These are phyloP conservation scores for Capsicum rhomboideum DNA, from an alignment of 257 asterid species.

Conservation along the genomic window DNA sequence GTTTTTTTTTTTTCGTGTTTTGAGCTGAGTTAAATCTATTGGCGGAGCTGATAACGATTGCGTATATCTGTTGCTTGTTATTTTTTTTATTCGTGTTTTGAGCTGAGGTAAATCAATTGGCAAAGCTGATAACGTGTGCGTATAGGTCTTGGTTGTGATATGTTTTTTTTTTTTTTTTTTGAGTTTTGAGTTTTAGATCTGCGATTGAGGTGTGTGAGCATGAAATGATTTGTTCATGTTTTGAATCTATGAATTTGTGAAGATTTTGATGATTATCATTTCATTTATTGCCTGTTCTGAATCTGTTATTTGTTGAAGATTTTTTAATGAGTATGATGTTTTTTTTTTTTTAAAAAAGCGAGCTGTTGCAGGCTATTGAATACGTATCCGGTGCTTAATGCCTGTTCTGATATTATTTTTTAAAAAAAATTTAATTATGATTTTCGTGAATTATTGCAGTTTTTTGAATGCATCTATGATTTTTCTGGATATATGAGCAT, in stretches of 20 bases:
- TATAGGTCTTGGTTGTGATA: background rate
- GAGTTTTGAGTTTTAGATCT: constrained; percentile 20
- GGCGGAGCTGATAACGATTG: no score
- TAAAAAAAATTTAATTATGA: no score
- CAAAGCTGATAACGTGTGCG: background rate
- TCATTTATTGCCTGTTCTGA: background rate
- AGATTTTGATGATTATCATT: no score
- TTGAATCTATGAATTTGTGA: background rate
- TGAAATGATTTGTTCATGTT: background rate
- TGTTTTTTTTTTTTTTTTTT: no score
- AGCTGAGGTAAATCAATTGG: background rate
- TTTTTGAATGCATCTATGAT: no score
- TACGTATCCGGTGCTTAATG: background rate
- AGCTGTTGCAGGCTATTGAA: background rate
- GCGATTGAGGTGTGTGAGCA: background rate
- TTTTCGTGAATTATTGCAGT: background rate
- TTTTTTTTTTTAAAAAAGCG: background rate
- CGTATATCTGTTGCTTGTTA: no score
- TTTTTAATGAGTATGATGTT: background rate
- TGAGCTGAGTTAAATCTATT: no score
- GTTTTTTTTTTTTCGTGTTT: no score
- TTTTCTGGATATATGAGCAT: background rate
- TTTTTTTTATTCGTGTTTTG: no score
- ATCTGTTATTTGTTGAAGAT: background rate
- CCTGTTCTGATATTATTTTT: background rate